Conservation (phyloP, 768 basidiomycete species). For the Serendipita sp. region DNA sequence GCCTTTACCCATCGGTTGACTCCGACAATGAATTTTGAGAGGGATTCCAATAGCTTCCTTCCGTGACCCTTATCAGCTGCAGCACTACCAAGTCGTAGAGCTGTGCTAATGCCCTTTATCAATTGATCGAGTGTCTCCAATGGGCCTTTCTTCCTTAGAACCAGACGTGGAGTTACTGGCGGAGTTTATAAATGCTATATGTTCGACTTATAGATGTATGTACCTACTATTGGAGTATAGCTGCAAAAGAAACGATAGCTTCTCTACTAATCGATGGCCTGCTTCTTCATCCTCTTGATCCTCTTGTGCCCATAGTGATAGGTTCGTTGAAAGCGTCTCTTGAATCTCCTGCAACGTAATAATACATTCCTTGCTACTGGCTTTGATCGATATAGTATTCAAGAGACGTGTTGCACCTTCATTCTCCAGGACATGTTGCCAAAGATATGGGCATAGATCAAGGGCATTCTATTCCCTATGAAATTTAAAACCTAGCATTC, state of each 20-base stretch:
- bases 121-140: not conserved
- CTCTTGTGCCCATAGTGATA: not conserved
- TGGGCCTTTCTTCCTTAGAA: not conserved
- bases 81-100: not conserved
- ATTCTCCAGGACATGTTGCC: not conserved
- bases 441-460: not conserved
- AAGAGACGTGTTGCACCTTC: not conserved
- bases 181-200: not conserved
- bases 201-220: not conserved
- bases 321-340: not conserved
- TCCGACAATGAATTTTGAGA: not conserved
- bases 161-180: not conserved
- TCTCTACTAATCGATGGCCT: not conserved
- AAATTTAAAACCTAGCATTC: too few relatives aligned
- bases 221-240: not conserved
- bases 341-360: not conserved
- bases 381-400: not conserved
- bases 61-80: not conserved
- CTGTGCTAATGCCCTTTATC: not conserved
- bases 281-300: constrained; percentile 1
- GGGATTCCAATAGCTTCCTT: not conserved
- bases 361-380: constrained; percentile 2
- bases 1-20: not conserved
- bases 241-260: not conserved
- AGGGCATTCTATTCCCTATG: not conserved